These are phyloP conservation scores for Schizosaccharomyces lindneri DNA, from an alignment of 805 yeast species.

Conservation along the genomic window DNA sequence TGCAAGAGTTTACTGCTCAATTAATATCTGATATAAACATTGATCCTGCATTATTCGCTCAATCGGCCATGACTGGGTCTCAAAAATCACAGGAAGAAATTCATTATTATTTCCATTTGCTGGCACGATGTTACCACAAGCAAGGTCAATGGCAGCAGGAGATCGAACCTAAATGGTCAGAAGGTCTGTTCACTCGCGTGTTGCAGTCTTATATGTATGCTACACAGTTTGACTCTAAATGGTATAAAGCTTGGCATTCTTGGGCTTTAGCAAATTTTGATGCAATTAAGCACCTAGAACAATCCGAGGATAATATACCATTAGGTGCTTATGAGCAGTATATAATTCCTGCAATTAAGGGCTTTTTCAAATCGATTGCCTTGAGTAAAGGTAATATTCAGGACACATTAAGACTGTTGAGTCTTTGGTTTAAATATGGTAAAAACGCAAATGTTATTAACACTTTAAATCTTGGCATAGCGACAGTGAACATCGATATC, in stretches of 20 bases:
- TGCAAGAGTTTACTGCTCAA: slow-evolving; percentile 73
- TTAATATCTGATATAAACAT: slow-evolving; percentile 75
- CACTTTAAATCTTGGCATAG: slow-evolving; percentile 76
- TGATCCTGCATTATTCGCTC: slow-evolving; percentile 11
- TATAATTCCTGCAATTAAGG: slow-evolving; percentile 86
- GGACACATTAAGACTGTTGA: slow-evolving; percentile 69
- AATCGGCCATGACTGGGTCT: background rate
- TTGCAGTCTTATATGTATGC: slow-evolving; percentile 81
- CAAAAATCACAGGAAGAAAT: slow-evolving; percentile 14
- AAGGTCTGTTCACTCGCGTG: slow-evolving; percentile 46
- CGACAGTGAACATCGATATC: slow-evolving; percentile 66
- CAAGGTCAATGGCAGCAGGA: slow-evolving; percentile 98
- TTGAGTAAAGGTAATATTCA: slow-evolving; percentile 66
- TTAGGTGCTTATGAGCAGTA: slow-evolving; percentile 44
- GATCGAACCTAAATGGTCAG: slow-evolving; percentile 51
- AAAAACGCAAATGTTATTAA: slow-evolving; percentile 76
- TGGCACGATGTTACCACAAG: slow-evolving; percentile 84
- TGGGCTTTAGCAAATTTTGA: slow-evolving; percentile 98
- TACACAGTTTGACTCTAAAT: slow-evolving; percentile 71
- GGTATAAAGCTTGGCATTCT: slow-evolving; percentile 99
- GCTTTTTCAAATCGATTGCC: slow-evolving; percentile 85
- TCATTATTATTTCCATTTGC: slow-evolving; percentile 54
- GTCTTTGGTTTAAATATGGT: slow-evolving; percentile 91
- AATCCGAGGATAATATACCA: slow-evolving; percentile 10
- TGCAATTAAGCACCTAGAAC: slow-evolving; percentile 42